phyloP scores from a whole-genome alignment of 371 early-diverging fungal genomes.

The Rozella allomycis region DNA sequence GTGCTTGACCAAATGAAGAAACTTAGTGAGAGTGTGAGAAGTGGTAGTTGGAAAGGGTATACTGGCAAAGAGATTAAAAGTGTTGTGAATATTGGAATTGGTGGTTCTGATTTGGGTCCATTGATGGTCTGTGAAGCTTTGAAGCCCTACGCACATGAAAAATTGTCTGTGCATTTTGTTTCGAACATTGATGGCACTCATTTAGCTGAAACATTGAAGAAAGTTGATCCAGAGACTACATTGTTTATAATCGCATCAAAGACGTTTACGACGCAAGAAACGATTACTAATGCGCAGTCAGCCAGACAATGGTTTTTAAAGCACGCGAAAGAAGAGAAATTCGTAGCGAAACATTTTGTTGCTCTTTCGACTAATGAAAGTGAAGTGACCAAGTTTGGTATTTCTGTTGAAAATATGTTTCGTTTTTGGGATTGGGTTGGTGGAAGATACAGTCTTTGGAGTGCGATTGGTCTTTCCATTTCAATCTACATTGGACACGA shows the following conservation, averaged over 20 bases:
- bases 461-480: constrained; percentile 93
- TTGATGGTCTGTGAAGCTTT: constrained; percentile 95
- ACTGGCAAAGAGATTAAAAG: constrained; percentile 83
- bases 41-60: constrained; percentile 78
- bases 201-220: constrained; percentile 67
- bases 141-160: constrained; percentile 59
- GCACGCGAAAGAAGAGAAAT: constrained; percentile 50
- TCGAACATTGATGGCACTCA: constrained; percentile 97
- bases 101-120: constrained; percentile 98
- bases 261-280: constrained; percentile 98
- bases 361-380: constrained; percentile 92
- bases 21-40: constrained; percentile 58
- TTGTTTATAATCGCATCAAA: constrained; percentile 95
- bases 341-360: constrained; percentile 95
- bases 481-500: constrained; percentile 84
- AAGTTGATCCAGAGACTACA: constrained; percentile 67
- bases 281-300: constrained; percentile 86
- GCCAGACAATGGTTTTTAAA: constrained; percentile 82
- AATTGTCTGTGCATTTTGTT: constrained; percentile 74
- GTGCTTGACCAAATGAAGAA: constrained; percentile 81
- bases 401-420: constrained; percentile 84
- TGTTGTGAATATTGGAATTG: constrained; percentile 97
- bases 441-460: constrained; percentile 98
- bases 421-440: constrained; percentile 99
- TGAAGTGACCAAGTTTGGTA: constrained; percentile 75